Percentiles rank a stretch among this genome's conserved stretches.
Evolutionary conservation across 192 early-diverging fungal genomes (phyloP).

Genomic region (Backusella luteola): DNA sequence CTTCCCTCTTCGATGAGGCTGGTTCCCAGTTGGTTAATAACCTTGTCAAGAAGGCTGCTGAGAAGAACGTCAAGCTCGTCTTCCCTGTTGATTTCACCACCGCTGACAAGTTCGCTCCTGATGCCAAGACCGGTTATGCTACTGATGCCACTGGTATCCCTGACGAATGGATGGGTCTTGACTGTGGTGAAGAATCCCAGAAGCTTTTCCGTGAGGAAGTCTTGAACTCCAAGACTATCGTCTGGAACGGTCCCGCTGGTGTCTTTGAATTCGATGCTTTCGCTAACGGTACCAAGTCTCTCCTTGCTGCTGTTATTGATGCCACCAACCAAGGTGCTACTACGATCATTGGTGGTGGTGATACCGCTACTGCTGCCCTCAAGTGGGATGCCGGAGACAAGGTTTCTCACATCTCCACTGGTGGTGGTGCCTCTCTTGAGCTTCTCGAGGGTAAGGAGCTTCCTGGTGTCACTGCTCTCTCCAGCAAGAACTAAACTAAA

Average conservation of each 20-base stretch:
- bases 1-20: constrained; percentile 85
- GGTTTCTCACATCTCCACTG: constrained; percentile 93
- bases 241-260: constrained; percentile 98
- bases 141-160: constrained; percentile 89
- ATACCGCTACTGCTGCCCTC: constrained; percentile 96
- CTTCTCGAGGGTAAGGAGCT: constrained; percentile 94
- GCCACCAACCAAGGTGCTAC: constrained; percentile 84
- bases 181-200: constrained; percentile 83
- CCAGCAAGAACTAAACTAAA: constrained; percentile 42
- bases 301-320: constrained; percentile 82
- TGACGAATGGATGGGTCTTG: constrained; percentile 90
- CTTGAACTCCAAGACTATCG: constrained; percentile 81
- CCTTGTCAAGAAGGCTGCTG: constrained; percentile 88
- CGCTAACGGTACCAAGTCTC: constrained; percentile 76
- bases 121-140: constrained; percentile 81
- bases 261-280: constrained; percentile 99
- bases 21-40: constrained; percentile 82
- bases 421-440: constrained; percentile 95
- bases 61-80: constrained; percentile 84
- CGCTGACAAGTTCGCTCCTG: constrained; percentile 82
- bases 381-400: constrained; percentile 81
- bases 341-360: constrained; percentile 95
- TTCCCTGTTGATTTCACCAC: constrained; percentile 89
- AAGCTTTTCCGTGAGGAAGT: constrained; percentile 68
- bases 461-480: constrained; percentile 73